Conservation (phyloP, 257 asterid genomes). For the Solanum rostratum region DNA sequence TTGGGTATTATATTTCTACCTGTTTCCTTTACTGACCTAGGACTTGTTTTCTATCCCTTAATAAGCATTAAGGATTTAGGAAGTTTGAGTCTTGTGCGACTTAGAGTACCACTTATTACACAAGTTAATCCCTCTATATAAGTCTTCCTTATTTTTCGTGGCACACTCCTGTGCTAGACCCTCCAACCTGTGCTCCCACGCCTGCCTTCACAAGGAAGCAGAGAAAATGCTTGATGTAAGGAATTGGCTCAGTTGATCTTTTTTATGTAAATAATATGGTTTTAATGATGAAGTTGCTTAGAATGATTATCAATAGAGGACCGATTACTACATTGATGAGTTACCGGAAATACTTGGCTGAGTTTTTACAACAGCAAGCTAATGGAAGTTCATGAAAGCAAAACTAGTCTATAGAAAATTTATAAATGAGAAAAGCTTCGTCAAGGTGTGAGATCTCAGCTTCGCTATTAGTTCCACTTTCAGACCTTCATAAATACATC, state of each 20-base stretch:
- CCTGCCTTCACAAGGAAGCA: not conserved
- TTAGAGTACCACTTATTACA: not conserved
- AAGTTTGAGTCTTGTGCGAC: not conserved
- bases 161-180: not conserved
- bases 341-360: not conserved
- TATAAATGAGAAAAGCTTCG: not conserved
- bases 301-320: not conserved
- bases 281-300: not conserved
- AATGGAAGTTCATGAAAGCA: not conserved
- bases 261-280: not conserved
- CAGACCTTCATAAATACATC: not conserved
- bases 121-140: not conserved
- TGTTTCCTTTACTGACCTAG: not conserved
- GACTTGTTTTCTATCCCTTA: not conserved
- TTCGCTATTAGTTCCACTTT: not conserved
- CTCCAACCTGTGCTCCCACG: not conserved
- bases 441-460: not conserved
- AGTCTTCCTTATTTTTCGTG: not conserved
- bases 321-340: not conserved
- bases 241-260: not conserved
- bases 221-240: not conserved
- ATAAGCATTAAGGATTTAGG: not conserved
- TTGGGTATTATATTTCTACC: not conserved
- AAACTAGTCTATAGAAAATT: not conserved
- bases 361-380: not conserved